Base-by-base conservation (phyloP, 257 asterid species). In the Solanum sitiens region DNA sequence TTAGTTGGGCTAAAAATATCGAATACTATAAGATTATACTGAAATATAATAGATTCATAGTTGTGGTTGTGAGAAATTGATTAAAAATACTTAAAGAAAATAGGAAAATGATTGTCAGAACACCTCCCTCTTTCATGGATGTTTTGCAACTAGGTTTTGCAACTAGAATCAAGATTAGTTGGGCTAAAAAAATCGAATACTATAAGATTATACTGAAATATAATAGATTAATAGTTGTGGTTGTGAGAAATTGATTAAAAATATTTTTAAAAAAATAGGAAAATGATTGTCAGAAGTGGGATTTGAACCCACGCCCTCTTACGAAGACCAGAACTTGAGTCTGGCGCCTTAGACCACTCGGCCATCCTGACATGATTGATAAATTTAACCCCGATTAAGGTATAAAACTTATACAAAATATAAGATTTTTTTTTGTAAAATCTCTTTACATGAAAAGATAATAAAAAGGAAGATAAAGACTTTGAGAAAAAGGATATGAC, bases 291-390 rank as follows among this genome's bases (percentile, higher is more conserved):
- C 95, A 93, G 92, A 89, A 93, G 94, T 93, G 94, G 94, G 93
- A 87, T 93, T 94, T 94, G 96, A 94, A 95, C 97, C 96, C 97
- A 95, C 94, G 96, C 97, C 95, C 95, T 92, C 95, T 88, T 72
- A 37, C 90, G 96, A 92, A 44, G 94, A 94, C 98, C 95, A 94
- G 95, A 94, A 94, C 97, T 95, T 94, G 97, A 94, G 98, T 94
- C 98, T 93, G 98, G 95, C 98, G 98, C 98, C 96, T 95, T 95
- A 93, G 97, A 93, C 98, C 98, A 94, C 98, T 94, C 95, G 98
- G 95, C 96, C 98, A 94, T 94, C 96, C 98, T 93, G 95, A 94
- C 98, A 3, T 3, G 8, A 16, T 16, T 35, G 6, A 0, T 1
- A 0, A 33, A 0, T 7, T 7, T 0, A 14, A 7, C 7, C n/a